Evolutionary conservation across 1,139 yeast species (phyloP).

Genomic region (Kluyveromyces sp.): DNA sequence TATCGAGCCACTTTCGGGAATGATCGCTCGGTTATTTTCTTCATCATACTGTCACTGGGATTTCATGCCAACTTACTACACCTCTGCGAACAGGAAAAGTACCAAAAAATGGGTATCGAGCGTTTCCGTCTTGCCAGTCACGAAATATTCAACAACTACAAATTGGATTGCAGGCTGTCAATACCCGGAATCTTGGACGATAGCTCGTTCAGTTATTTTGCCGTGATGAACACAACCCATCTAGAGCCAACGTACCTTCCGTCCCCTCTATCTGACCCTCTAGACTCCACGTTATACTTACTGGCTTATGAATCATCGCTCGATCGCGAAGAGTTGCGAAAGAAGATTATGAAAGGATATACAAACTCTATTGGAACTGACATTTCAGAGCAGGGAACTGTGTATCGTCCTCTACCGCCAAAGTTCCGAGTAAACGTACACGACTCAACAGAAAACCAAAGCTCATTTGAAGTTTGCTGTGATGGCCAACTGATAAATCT

Average conservation of each 20-base stretch:
- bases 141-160: slow-evolving; percentile 38
- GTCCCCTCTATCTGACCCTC: slow-evolving; percentile 60
- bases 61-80: slow-evolving; percentile 83
- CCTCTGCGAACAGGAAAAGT: slow-evolving; percentile 59
- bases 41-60: slow-evolving; percentile 78
- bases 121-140: slow-evolving; percentile 67
- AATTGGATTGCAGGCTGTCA: slow-evolving; percentile 11
- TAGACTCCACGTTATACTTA: slow-evolving; percentile 45
- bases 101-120: slow-evolving; percentile 55
- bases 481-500: slow-evolving; percentile 40
- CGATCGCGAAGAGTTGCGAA: slow-evolving; percentile 38
- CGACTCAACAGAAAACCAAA: slow-evolving; percentile 17
- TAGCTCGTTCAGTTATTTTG: slow-evolving; percentile 59
- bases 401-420: slow-evolving; percentile 35
- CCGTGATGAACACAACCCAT: slow-evolving; percentile 52
- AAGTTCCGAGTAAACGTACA: slow-evolving; percentile 32
- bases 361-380: slow-evolving; percentile 58
- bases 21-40: slow-evolving; percentile 39
- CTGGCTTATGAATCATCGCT: slow-evolving; percentile 44
- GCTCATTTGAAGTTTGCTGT: slow-evolving; percentile 42
- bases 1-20: slow-evolving; percentile 51
- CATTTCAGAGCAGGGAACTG: slow-evolving; percentile 39
- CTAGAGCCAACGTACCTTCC: slow-evolving; percentile 66
- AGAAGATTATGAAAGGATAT: slow-evolving; percentile 43
- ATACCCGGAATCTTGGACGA: slow-evolving; percentile 12